Evolutionary conservation across 1,139 yeast genomes (phyloP), one percentile per base, ranked within the genome.

Genomic region (Saccharomycopsis crataegensis): DNA sequence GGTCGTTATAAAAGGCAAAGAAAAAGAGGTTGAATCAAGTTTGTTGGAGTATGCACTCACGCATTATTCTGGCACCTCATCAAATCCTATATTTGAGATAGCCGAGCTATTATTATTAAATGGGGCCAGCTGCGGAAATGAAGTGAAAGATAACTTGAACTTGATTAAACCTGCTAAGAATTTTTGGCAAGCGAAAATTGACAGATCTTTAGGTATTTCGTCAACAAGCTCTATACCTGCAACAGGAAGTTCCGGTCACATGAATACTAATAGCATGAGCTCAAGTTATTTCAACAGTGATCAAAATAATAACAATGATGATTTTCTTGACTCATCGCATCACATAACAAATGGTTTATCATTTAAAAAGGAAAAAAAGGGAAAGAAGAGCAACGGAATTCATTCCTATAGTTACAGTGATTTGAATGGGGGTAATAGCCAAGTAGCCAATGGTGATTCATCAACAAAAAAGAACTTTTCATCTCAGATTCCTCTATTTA

Each of bases 41-140:
- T 62, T 83, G n/a, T 75, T 83, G 59, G 87, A 82, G 61, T 82
- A 82, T 61, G 78, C 89, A 0, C 65, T 84, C 45, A 67, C 79
- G 14, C 82, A 83, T 58, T 74, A 72, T 65, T 54, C 62, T 57
- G 62, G 64, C 11, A 59, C 61, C 1, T 56, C 62, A 1, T 60
- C 61, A 8, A 57, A 66, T 64, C 60, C 77, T 59, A 53, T 76
- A 54, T 90, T 84, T 67, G 83, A 85, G n/a, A 70, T 86, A 28
- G 81, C 96, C 0, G 96, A 90, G 63, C 71, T 88, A 42, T 70
- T 91, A 12, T 62, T 84, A 3, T 73, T 86, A 58, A 86, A 87
- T 65, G 94, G 95, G 73, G 60, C 70, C 61, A 51, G 59, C 12
- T 65, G 72, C 28, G 76, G 75, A 33, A 63, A 62, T 1, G 58